Conservation (phyloP, 345 rosid species). For the Euphorbia tirucalli region DNA sequence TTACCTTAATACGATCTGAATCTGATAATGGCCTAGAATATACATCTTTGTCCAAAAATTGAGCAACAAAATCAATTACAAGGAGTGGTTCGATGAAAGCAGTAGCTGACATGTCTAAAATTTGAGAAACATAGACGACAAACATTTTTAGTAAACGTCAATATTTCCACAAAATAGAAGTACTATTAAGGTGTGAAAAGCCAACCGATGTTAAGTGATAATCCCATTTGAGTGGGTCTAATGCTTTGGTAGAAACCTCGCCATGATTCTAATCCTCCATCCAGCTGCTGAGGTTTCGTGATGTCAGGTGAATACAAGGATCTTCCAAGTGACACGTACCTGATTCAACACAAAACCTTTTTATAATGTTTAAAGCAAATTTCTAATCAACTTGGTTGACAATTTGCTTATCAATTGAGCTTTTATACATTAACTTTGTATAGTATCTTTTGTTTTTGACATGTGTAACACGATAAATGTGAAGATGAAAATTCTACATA, state of each 20-base stretch:
- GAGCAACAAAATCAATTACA: conserved; percentile 40
- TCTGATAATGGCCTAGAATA: conserved; percentile 39
- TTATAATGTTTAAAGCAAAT: too few species aligned
- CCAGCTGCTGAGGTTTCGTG: conserved; percentile 27
- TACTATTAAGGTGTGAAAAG: neutral
- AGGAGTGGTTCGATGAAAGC: conserved; percentile 39
- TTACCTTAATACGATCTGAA: conserved; percentile 40
- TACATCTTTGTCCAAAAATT: conserved; percentile 35
- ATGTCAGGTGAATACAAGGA: conserved; percentile 33
- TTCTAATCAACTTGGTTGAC: too few species aligned
- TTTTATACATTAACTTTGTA: too few species aligned
- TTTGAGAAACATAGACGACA: neutral
- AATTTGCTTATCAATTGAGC: too few species aligned
- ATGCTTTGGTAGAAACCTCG: conserved; percentile 47
- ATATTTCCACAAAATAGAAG: neutral
- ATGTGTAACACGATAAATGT: too few species aligned
- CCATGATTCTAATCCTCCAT: conserved; percentile 43
- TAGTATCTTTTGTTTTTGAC: too few species aligned
- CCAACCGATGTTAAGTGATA: conserved; percentile 43
- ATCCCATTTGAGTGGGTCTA: conserved; percentile 47
- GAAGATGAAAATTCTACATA: too few species aligned
- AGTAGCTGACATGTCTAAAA: conserved; percentile 36
- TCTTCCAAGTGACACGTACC: conserved; percentile 35
- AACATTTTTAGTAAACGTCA: neutral
- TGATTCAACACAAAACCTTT: neutral